Evolutionary conservation across 257 asterid species (phyloP).

Genomic region (Solanum chmielewskii): DNA sequence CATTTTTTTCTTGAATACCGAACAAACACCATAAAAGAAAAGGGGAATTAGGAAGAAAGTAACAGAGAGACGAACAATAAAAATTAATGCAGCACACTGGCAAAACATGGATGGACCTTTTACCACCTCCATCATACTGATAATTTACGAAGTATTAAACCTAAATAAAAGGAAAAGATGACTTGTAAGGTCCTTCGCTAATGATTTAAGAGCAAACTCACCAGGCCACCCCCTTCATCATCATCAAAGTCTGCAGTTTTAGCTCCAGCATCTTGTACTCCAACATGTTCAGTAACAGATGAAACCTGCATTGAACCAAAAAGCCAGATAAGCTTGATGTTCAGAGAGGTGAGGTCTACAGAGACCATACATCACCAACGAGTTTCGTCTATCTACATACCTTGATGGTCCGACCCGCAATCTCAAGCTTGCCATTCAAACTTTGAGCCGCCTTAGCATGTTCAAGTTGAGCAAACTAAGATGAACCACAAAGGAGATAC

Average conservation of each 20-base stretch:
- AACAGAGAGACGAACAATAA: neutral
- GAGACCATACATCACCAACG: neutral
- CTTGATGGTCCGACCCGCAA: slow-evolving; percentile 96
- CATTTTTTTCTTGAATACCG: neutral
- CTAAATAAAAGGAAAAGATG: neutral
- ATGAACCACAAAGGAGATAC: neutral
- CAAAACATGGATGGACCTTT: neutral
- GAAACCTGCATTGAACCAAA: slow-evolving; percentile 55
- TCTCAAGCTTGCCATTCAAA: slow-evolving; percentile 86
- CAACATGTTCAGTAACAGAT: slow-evolving; percentile 83
- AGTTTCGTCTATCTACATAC: slow-evolving; percentile 12
- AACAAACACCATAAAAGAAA: neutral
- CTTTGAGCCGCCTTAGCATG: slow-evolving; percentile 95
- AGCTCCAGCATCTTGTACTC: slow-evolving; percentile 76
- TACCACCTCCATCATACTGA: neutral
- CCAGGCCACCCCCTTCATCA: slow-evolving; percentile 99
- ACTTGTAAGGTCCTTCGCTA: neutral
- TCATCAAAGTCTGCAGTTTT: slow-evolving; percentile 99
- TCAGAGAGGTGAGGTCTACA: neutral
- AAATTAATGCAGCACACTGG: neutral
- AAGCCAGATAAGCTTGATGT: neutral
- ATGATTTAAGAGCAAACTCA: slow-evolving; percentile 22
- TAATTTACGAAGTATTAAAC: neutral
- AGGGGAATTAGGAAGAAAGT: neutral
- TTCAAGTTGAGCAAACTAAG: slow-evolving; percentile 76